These are phyloP conservation scores for Herpetospermum pedunculosum DNA, from an alignment of 306 rosid genomes.

Conservation along the genomic window DNA sequence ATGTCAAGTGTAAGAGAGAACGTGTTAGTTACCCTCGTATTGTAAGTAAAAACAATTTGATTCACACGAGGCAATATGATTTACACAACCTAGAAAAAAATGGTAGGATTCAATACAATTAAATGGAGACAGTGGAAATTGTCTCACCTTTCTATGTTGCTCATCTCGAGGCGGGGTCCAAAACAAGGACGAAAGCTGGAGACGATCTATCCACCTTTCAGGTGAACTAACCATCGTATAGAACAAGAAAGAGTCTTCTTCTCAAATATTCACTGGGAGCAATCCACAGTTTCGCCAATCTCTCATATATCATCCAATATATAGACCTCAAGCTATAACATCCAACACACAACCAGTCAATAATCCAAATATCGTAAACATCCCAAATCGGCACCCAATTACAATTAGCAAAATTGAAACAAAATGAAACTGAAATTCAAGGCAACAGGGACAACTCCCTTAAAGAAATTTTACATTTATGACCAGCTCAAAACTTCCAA, in stretches of 20 bases:
- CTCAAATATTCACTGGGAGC: not conserved
- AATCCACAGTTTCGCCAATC: not conserved
- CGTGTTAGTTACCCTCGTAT: not conserved
- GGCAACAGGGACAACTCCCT: not conserved
- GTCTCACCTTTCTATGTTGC: conserved; percentile 54
- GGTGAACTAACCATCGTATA: conserved; percentile 34
- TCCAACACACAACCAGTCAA: conserved; percentile 44
- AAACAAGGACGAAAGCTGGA: conserved; percentile 62
- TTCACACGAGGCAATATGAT: not conserved
- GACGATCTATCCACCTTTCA: conserved; percentile 76
- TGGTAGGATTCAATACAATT: not conserved
- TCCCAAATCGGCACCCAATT: conserved; percentile 16
- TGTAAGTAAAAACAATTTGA: not conserved
- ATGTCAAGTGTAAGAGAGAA: not conserved
- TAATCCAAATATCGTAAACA: conserved; percentile 36
- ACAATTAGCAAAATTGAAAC: not conserved
- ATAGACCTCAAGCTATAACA: conserved; percentile 13
- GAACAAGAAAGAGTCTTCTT: not conserved
- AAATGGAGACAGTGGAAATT: not conserved
- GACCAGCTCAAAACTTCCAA: not conserved
- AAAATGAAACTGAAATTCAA: not conserved
- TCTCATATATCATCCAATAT: not conserved
- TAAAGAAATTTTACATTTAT: not conserved
- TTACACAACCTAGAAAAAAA: not conserved
- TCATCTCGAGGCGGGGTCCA: conserved; percentile 74